Evolutionary conservation across 129 eudicot species (phyloP), one percentile per base, ranked within the genome.

Genomic region (Flaveria linearis): DNA sequence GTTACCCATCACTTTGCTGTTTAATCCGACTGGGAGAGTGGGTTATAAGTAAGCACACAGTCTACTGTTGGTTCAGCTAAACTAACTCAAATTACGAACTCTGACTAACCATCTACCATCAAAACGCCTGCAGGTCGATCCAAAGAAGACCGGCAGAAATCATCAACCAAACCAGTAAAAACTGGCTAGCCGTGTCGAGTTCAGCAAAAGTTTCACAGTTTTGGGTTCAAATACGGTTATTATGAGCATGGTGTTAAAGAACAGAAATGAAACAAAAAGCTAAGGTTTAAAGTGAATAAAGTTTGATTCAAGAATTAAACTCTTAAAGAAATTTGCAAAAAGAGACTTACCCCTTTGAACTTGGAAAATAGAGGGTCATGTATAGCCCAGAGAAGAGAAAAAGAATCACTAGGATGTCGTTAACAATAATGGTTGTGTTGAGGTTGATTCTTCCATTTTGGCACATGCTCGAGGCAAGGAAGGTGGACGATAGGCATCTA

Each of bases 401-500:
- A 68, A 14, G 51, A 43, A 45, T 16, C 33, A 43, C 60, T 45
- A 80, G 13, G 60, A 20, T 0, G 51, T 70, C n/a, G 45, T 7
- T 46, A 79, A 71, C 70, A 85, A 46, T 49, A 82, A 80, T 43
- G 85, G 89, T 77, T 86, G 77, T 25, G 72, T 47, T 1, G 93
- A 86, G 68, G 87, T 84, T 26, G 98, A 83, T 76, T 85, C 96
- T 46, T 68, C 89, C 18, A 71, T 82, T 20, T 17, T 70, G 41
- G 25, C 45, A 64, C 76, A 66, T 4, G 64, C 23, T 10, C 80
- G 92, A 43, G 78, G 82, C 83, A 88, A 71, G 41, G 87, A 90
- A 13, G 98, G 96, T 69, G 92, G 98, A 64, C 88, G 78, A 72
- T 93, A 93, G 42, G 98, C 96, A 25, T 85, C 88, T 9, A 82